Percentiles rank a stretch among this genome's conserved stretches.
These are phyloP conservation scores for Botrytis sinoallii DNA, from an alignment of 2,329 filamentous ascomycete genomes.

Conservation along the genomic window DNA sequence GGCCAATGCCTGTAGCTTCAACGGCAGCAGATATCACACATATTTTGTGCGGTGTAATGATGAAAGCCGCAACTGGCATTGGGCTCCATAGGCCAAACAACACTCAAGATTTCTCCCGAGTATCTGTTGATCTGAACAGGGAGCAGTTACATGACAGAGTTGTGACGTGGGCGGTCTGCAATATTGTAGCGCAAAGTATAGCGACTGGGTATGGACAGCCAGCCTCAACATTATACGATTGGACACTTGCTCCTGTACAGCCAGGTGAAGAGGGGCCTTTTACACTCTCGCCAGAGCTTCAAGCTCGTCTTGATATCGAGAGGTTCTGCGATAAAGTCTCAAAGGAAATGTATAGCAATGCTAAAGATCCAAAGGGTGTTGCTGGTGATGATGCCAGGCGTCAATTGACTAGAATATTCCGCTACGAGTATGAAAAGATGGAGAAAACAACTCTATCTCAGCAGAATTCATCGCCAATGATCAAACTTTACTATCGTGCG, in stretches of 20 bases:
- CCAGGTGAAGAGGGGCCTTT: slow-evolving; percentile 59
- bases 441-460: slow-evolving; percentile 57
- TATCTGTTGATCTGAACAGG: slow-evolving; percentile 70
- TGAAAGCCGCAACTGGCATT: slow-evolving; percentile 82
- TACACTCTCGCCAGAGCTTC: slow-evolving; percentile 59
- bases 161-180: slow-evolving; percentile 80
- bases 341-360: slow-evolving; percentile 76
- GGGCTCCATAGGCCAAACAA: slow-evolving; percentile 78
- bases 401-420: slow-evolving; percentile 64
- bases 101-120: slow-evolving; percentile 78
- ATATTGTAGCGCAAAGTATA: slow-evolving; percentile 76
- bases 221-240: slow-evolving; percentile 73
- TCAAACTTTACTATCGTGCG: slow-evolving; percentile 66
- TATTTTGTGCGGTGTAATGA: slow-evolving; percentile 75
- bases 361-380: slow-evolving; percentile 67
- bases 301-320: slow-evolving; percentile 67
- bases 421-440: slow-evolving; percentile 62
- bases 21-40: slow-evolving; percentile 79
- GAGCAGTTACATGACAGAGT: slow-evolving; percentile 77
- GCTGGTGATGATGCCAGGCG: slow-evolving; percentile 65
- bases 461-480: slow-evolving; percentile 53
- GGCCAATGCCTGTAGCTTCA: slow-evolving; percentile 79
- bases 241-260: slow-evolving; percentile 59
- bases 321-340: slow-evolving; percentile 75
- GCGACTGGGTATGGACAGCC: slow-evolving; percentile 84